Evolutionary conservation across 1,284 basidiomycete genomes (phyloP), one percentile per base, ranked within the genome.

Genomic region (Pulchroboletus neoregius): DNA sequence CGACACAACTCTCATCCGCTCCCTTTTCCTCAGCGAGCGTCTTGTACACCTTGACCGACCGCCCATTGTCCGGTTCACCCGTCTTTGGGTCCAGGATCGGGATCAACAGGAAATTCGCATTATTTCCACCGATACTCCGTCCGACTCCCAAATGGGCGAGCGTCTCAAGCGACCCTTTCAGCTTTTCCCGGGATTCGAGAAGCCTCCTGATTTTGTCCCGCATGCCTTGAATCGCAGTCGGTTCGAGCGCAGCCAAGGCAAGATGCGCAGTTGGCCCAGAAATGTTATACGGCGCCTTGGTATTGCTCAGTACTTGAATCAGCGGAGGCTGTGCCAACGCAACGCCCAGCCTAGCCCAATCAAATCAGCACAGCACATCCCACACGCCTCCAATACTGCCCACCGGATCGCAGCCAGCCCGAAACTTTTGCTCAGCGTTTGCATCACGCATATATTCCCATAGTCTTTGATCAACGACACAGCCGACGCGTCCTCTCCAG

Each of bases 271-370:
- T 92, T 0, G 94, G 94, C 0, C 87, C 80, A 11, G 94, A 95
- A 56, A 99, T 86, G 68, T 97, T 97, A 75, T 99, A 99, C 0
- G 95, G 95, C 0, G 95, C 96, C 68, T 99, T 99, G 43, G 95
- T 91, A 68, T 98, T 99, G 59, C 85, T 84, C 51, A 99, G 80
- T 56, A 98, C 80, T 63, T 95, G 94, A 39, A 97, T 86, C 15
- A 98, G 72, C 0, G 90, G 82, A 0, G 92, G 92, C 55, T 94
- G 87, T 3, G 92, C 91, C 51, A 97, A 74, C 0, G 93, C 92
- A 48, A 95, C 82, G 2, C 96, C 95, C 22, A 99, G 72, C 38
- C 92, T 94, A 55, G 5, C 23, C 0, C 15, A 39, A 30, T 18
- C 38, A 34, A 12, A 18, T 59, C 30, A 51, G 40, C 26, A 27